Evolutionary conservation across 176 grass and related monocot genomes (phyloP), one percentile per base, ranked within the genome.

Genomic region (Dactylis glomerata): DNA sequence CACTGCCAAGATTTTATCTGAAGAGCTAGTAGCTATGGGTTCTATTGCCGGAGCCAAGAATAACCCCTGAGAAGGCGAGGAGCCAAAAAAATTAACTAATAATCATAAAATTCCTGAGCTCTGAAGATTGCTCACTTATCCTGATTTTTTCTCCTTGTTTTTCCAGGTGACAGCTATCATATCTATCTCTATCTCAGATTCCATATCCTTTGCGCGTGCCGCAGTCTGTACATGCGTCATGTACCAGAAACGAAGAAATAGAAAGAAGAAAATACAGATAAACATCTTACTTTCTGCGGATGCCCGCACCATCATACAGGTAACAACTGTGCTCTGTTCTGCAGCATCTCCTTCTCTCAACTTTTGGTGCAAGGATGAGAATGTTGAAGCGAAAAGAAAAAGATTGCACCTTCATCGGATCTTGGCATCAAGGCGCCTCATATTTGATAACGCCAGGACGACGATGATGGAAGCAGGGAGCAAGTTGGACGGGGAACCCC

Each of bases 401-500:
- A 24, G 28, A 80, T 83, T 83, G 80, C 89, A 87, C 38, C 75
- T 75, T 51, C 80, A 51, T 75, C 9, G 84, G 74, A 66, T 90
- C 45, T 23, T 78, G 79, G 88, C 88, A 86, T 79, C 81, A 10
- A 80, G 45, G 19, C 9, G 66, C 80, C 65, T 66, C 79, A 83
- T 83, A 83, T 90, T 50, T 83, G 89, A 90, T 90, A 90, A 83
- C 6, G 61, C 37, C 15, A 64, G 14, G 61, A 32, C 28, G 61
- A 63, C 27, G 82, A 66, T 57, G 56, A 68, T 90, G 83, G 80
- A 76, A 80, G 75, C 75, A 42, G 77, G 61, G 14, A 82, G 26
- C 79, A 87, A 84, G 80, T 83, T 87, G 89, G 49, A 59, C 40
- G n/a, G n/a, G n/a, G n/a, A n/a, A n/a, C n/a, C n/a, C n/a, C n/a